Conservation (phyloP, 192 early-diverging fungal species). For the Coemansia guatemalensis region DNA sequence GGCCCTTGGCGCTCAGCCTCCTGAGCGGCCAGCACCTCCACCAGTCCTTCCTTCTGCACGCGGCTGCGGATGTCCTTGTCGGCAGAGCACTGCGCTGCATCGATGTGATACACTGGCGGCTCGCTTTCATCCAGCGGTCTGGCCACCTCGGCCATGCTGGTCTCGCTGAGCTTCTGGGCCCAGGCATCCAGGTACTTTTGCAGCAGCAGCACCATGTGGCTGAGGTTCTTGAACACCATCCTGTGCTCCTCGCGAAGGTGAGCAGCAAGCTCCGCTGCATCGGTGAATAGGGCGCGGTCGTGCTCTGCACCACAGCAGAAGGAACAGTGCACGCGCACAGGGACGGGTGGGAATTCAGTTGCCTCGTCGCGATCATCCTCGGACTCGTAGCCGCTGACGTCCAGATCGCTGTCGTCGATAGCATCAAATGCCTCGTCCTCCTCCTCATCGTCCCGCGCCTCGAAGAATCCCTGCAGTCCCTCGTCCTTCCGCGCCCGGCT, state of each 20-base stretch:
- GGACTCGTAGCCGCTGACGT: slow-evolving; percentile 47
- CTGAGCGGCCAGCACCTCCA: slow-evolving; percentile 72
- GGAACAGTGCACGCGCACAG: slow-evolving; percentile 67
- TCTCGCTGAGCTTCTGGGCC: slow-evolving; percentile 57
- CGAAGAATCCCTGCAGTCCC: slow-evolving; percentile 47
- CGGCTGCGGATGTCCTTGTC: slow-evolving; percentile 71
- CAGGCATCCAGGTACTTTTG: slow-evolving; percentile 76
- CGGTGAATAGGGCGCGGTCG: slow-evolving; percentile 41
- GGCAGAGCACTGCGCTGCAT: slow-evolving; percentile 52
- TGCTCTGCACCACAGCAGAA: slow-evolving; percentile 55
- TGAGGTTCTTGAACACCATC: slow-evolving; percentile 66
- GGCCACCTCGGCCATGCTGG: slow-evolving; percentile 7
- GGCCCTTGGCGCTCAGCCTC: slow-evolving; percentile 68
- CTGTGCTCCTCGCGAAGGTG: slow-evolving; percentile 69
- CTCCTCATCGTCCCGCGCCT: slow-evolving; percentile 31
- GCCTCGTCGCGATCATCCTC: slow-evolving; percentile 44
- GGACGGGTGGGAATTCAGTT: slow-evolving; percentile 46
- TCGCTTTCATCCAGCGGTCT: slow-evolving; percentile 13
- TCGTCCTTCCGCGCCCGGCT: slow-evolving; percentile 44
- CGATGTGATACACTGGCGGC: slow-evolving; percentile 46
- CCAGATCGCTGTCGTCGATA: slow-evolving; percentile 44
- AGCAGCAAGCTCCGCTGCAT: slow-evolving; percentile 62
- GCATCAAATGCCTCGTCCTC: slow-evolving; percentile 43
- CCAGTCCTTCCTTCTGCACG: slow-evolving; percentile 70
- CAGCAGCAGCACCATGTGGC: slow-evolving; percentile 75